These are phyloP conservation scores for Nicotiana paniculata DNA, from an alignment of 257 asterid species.

Conservation along the genomic window DNA sequence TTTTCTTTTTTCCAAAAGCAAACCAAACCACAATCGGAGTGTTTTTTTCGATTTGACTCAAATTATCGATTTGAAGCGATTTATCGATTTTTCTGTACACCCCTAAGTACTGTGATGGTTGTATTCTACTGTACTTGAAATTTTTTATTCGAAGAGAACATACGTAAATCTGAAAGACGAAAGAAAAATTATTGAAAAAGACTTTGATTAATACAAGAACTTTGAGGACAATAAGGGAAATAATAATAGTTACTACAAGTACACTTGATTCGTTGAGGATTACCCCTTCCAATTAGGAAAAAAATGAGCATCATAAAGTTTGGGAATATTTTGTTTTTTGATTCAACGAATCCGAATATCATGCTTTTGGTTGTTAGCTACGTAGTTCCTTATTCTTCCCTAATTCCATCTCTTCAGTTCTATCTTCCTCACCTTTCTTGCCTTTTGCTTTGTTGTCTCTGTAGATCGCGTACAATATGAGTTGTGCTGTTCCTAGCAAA, in stretches of 20 bases:
- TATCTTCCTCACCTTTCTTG: slow-evolving; percentile 20
- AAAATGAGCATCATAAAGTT: not conserved
- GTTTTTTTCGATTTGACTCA: too few species aligned
- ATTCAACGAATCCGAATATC: not conserved
- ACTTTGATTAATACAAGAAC: not conserved
- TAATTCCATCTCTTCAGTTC: slow-evolving; percentile 34
- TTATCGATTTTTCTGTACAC: too few species aligned
- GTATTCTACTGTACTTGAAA: too few species aligned
- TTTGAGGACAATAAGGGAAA: not conserved
- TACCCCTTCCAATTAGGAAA: not conserved
- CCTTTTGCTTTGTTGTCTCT: slow-evolving; percentile 29
- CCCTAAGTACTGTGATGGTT: too few species aligned
- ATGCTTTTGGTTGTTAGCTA: not conserved
- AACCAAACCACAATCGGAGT: too few species aligned
- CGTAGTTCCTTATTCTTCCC: slow-evolving; percentile 10
- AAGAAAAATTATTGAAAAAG: not conserved
- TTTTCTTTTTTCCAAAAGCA: too few species aligned
- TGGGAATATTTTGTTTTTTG: not conserved
- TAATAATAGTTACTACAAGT: not conserved
- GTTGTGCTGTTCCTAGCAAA: slow-evolving; percentile 57
- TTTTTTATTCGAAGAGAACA: too few species aligned
- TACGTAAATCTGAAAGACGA: not conserved
- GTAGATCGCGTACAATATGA: slow-evolving; percentile 51
- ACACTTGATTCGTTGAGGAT: not conserved
- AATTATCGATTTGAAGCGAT: too few species aligned